phyloP scores from a whole-genome alignment of 768 basidiomycete species.

The Pleurotus ostreatus region DNA sequence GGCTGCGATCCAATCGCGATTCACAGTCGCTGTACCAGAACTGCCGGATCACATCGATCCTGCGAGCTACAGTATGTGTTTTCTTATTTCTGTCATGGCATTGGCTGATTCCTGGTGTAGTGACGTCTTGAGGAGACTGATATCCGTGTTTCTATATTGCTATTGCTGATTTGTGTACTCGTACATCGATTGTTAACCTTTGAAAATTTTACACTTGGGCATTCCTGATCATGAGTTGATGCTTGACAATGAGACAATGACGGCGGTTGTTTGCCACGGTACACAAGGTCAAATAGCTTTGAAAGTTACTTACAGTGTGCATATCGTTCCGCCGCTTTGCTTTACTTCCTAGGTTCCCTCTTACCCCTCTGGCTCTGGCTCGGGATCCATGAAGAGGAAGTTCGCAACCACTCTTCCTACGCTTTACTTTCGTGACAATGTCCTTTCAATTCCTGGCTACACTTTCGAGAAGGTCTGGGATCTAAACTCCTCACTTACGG shows the following conservation, averaged over 20 bases:
- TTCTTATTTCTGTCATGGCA: not conserved
- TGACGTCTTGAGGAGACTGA: slow-evolving; percentile 37
- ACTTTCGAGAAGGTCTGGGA: slow-evolving; percentile 60
- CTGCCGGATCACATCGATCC: slow-evolving; percentile 93
- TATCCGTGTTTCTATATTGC: not conserved
- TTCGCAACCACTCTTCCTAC: slow-evolving; percentile 54
- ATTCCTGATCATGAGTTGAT: not conserved
- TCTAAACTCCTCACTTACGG: not conserved
- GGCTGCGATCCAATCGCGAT: slow-evolving; percentile 90
- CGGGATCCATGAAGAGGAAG: slow-evolving; percentile 44
- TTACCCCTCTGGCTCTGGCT: not conserved
- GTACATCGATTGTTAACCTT: slow-evolving; percentile 8
- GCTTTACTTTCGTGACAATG: slow-evolving; percentile 51
- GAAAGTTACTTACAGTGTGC: too few species aligned
- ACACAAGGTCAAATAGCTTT: not conserved
- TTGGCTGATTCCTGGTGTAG: slow-evolving; percentile 18
- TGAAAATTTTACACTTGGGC: not conserved
- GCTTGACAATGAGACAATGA: slow-evolving; percentile 7
- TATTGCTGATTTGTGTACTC: slow-evolving; percentile 19
- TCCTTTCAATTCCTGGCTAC: slow-evolving; percentile 68
- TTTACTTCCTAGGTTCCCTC: too few species aligned
- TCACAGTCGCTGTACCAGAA: slow-evolving; percentile 96
- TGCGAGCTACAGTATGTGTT: slow-evolving; percentile 85
- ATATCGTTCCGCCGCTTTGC: too few species aligned
- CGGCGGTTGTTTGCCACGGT: slow-evolving; percentile 10